phyloP scores from a whole-genome alignment of 2,329 filamentous ascomycete species.

The Knufia fluminis region DNA sequence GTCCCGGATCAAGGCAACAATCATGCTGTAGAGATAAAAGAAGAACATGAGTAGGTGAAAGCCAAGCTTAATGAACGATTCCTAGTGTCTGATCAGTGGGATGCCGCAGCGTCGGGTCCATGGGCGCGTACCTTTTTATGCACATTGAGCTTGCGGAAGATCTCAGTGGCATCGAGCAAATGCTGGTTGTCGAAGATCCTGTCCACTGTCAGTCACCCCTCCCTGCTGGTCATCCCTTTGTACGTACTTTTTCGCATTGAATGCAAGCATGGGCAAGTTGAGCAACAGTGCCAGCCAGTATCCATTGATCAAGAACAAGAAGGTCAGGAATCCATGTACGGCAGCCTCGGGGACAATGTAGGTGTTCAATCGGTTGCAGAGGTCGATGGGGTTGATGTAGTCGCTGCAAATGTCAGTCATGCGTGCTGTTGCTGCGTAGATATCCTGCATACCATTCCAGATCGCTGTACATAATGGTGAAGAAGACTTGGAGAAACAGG shows the following conservation, averaged over 20 bases:
- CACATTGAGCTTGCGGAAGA: slow-evolving; percentile 97
- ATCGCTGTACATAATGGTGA: slow-evolving; percentile 99
- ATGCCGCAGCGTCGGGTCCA: no score
- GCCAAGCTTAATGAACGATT: slow-evolving; percentile 97
- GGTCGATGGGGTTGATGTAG: slow-evolving; percentile 99
- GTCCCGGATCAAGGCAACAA: slow-evolving; percentile 91
- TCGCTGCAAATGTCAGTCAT: slow-evolving; percentile 50
- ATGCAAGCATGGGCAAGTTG: slow-evolving; percentile 83
- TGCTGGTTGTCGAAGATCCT: slow-evolving; percentile 98
- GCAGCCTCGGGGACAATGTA: slow-evolving; percentile 98
- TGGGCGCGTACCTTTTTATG: slow-evolving; percentile 98
- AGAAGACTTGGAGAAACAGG: slow-evolving; percentile 98
- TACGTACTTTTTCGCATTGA: slow-evolving; percentile 95
- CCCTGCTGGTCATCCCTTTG: not conserved
- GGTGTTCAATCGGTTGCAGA: slow-evolving; percentile 99
- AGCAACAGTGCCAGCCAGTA: slow-evolving; percentile 93
- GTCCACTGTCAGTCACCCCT: slow-evolving; percentile 4
- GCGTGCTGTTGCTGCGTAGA: not conserved
- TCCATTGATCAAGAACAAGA: slow-evolving; percentile 94
- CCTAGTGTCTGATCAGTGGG: slow-evolving; percentile 44
- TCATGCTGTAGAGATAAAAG: slow-evolving; percentile 99
- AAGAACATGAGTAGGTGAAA: slow-evolving; percentile 99
- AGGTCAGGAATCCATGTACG: slow-evolving; percentile 90
- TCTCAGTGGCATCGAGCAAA: slow-evolving; percentile 93
- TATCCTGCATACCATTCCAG: slow-evolving; percentile 77